Evolutionary conservation across 306 rosid genomes (phyloP).

Genomic region (Cicer pinnatifidum): DNA sequence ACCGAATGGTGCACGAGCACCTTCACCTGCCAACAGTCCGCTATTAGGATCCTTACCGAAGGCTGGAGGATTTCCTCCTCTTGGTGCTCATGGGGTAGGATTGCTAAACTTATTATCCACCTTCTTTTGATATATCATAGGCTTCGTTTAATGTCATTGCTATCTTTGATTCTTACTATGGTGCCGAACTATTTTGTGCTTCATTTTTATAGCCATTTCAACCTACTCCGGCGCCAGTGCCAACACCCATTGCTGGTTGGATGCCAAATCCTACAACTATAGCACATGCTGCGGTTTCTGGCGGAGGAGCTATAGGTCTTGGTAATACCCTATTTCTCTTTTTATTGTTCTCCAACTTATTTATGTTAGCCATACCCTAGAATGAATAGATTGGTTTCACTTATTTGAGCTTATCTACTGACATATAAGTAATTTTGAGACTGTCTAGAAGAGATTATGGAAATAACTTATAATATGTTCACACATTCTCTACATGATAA

Average conservation of each 20-base stretch:
- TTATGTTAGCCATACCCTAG: constrained; percentile 17
- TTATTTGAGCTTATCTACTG: too few relatives aligned
- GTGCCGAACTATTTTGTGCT: constrained; percentile 26
- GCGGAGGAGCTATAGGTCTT: constrained; percentile 92
- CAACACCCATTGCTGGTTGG: constrained; percentile 95
- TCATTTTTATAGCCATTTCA: constrained; percentile 79
- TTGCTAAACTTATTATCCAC: constrained; percentile 38
- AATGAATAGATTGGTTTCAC: background rate
- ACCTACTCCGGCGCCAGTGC: constrained; percentile 83
- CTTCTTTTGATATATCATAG: constrained; percentile 33
- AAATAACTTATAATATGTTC: too few relatives aligned
- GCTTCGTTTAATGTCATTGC: constrained; percentile 27
- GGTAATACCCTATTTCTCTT: constrained; percentile 54
- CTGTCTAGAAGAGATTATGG: too few relatives aligned
- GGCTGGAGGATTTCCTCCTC: constrained; percentile 93
- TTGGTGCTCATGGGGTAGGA: constrained; percentile 96
- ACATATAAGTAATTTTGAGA: too few relatives aligned
- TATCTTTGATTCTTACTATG: constrained; percentile 23
- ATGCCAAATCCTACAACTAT: constrained; percentile 96
- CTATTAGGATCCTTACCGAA: constrained; percentile 87
- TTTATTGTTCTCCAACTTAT: constrained; percentile 22
- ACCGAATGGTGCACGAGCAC: constrained; percentile 96
- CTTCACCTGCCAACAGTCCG: constrained; percentile 93
- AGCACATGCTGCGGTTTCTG: constrained; percentile 85
- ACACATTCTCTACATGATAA: too few relatives aligned